Evolutionary conservation across 768 basidiomycete genomes (phyloP).

Genomic region (Podaxis mareebaensis): DNA sequence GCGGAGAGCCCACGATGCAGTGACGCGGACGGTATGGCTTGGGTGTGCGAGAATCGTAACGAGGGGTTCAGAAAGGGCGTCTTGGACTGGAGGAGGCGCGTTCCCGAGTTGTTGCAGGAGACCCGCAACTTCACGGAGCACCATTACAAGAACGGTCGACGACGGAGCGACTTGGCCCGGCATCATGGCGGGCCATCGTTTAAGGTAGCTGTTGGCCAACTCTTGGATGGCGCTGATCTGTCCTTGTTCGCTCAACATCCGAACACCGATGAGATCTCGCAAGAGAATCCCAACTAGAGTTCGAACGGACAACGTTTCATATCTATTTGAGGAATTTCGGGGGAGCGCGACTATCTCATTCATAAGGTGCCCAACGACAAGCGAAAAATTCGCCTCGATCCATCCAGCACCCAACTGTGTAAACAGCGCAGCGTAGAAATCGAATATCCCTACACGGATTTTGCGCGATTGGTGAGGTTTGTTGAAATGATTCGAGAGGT

Average conservation of each 20-base stretch:
- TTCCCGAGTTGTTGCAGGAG: conserved; percentile 89
- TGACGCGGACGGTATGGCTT: conserved; percentile 82
- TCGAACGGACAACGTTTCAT: conserved; percentile 74
- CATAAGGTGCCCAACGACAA: conserved; percentile 78
- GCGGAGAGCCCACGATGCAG: conserved; percentile 83
- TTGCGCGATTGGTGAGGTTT: conserved; percentile 66
- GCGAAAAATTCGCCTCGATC: conserved; percentile 80
- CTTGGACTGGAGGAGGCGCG: conserved; percentile 89
- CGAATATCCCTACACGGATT: conserved; percentile 82
- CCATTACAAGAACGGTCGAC: conserved; percentile 68
- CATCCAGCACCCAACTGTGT: conserved; percentile 73
- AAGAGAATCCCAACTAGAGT: conserved; percentile 76
- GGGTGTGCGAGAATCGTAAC: conserved; percentile 86
- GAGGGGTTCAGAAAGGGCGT: conserved; percentile 83
- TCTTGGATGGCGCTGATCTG: conserved; percentile 93
- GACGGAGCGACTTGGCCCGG: conserved; percentile 76
- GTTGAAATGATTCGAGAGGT: conserved; percentile 81
- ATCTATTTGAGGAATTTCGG: conserved; percentile 55
- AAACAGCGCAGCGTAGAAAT: conserved; percentile 82
- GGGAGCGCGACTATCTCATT: conserved; percentile 69
- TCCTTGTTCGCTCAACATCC: conserved; percentile 91
- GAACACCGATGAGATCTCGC: conserved; percentile 82
- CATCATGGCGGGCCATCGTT: conserved; percentile 92
- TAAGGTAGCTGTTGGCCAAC: conserved; percentile 76
- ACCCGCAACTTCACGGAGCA: conserved; percentile 81